Percentiles rank a stretch among this genome's conserved stretches.
Evolutionary conservation across 148 eudicot species (phyloP).

Genomic region (Linanthus parryae): DNA sequence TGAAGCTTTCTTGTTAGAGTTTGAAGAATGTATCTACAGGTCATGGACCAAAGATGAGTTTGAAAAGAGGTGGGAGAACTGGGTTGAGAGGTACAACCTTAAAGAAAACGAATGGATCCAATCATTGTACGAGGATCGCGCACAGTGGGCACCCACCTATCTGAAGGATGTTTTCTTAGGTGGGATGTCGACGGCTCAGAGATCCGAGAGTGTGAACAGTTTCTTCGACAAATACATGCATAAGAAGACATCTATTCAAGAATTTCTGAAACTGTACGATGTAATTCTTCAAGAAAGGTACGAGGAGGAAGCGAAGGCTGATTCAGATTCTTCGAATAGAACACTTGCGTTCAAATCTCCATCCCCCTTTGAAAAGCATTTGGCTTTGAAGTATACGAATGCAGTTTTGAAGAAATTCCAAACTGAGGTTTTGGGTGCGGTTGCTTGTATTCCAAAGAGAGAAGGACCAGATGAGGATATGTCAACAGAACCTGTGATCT

Average conservation of each 20-base stretch:
- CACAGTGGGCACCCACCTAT: slow-evolving; percentile 67
- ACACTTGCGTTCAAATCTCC: slow-evolving; percentile 80
- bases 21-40: slow-evolving; percentile 74
- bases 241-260: slow-evolving; percentile 74
- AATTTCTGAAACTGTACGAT: slow-evolving; percentile 79
- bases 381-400: slow-evolving; percentile 60
- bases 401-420: slow-evolving; percentile 87
- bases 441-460: slow-evolving; percentile 77
- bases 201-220: slow-evolving; percentile 86
- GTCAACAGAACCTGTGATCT: slow-evolving; percentile 40
- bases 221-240: slow-evolving; percentile 92
- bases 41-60: slow-evolving; percentile 77
- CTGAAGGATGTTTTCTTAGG: slow-evolving; percentile 65
- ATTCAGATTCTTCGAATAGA: slow-evolving; percentile 83
- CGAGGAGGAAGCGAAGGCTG: slow-evolving; percentile 95
- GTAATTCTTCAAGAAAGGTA: slow-evolving; percentile 75
- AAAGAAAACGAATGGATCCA: slow-evolving; percentile 65
- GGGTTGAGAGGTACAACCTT: slow-evolving; percentile 58
- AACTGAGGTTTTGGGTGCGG: slow-evolving; percentile 81
- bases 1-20: slow-evolving; percentile 55
- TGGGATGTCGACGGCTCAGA: slow-evolving; percentile 74
- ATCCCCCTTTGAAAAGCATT: slow-evolving; percentile 94
- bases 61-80: slow-evolving; percentile 85
- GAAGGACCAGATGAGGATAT: slow-evolving; percentile 64
- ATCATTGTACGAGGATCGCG: slow-evolving; percentile 60